Evolutionary conservation across 2,329 filamentous ascomycete genomes (phyloP), one percentile per base, ranked within the genome.

Genomic region (Trematosphaeria pertusa): DNA sequence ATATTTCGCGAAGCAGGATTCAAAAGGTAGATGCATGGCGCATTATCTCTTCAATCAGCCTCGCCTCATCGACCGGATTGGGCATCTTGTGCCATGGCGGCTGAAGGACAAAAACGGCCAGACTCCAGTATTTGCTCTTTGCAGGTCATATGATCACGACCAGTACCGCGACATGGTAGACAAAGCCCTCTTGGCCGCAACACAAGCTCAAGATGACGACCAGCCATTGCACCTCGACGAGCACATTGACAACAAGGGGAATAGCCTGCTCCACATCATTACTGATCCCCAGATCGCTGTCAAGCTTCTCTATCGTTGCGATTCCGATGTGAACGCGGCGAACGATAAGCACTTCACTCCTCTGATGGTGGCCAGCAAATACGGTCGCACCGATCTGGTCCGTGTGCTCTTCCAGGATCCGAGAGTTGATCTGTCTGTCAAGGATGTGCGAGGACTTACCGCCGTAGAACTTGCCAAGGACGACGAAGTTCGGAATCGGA

Each of bases 281-380:
- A 95, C 93, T 58, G 91, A 97, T 63, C 82, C 89, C 7, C 81
- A 86, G 44, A 80, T 97, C 37, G 89, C 90, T 2, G 67, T 86
- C 43, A 83, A 84, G 49, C 87, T 97, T 31, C 77, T 99, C 26
- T 82, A 88, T 45, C 83, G 87, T 49, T 96, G 92, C 72, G 94
- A 99, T 59, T 88, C 91, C n/a, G 91, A 99, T 65, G 89, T 93
- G 44, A 99, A 99, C 72, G 92, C 93, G 7, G 88, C 87, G 7
- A 99, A 99, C 65, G 92, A 97, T 61, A 96, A 91, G 74, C 87
- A 85, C 37, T 97, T 99, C 66, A 99, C 95, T 0, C 87, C 94
- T 1, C 78, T 99, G 46, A 99, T 99, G 94, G 88, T 99, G 52
- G 93, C 93, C 6, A 97, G 93, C 81, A 99, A 99, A 71, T 99